phyloP scores from a whole-genome alignment of 306 rosid genomes.

The Prunus mongolica region DNA sequence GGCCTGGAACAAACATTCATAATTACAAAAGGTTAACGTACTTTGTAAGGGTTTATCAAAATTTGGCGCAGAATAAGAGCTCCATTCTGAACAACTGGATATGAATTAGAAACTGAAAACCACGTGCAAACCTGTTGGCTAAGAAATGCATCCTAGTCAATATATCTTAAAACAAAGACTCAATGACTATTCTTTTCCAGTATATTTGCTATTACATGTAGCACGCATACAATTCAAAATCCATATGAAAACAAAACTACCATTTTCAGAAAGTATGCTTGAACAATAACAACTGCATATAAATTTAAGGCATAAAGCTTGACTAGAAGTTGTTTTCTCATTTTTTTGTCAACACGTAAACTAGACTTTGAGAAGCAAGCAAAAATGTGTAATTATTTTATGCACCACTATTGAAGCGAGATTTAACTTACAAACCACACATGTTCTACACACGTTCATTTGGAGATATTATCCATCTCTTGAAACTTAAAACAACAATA shows the following conservation, averaged over 20 bases:
- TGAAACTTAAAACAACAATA: background rate
- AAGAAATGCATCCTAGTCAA: background rate
- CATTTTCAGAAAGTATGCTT: background rate
- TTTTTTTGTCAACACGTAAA: background rate
- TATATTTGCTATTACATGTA: background rate
- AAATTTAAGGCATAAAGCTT: background rate
- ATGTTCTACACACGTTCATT: background rate
- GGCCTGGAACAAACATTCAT: constrained; percentile 58
- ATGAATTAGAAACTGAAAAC: background rate
- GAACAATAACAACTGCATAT: background rate
- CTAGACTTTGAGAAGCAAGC: background rate
- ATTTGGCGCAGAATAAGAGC: background rate
- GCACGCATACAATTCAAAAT: background rate
- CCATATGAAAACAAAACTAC: background rate
- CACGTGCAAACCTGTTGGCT: background rate
- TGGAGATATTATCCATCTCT: background rate
- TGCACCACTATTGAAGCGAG: background rate
- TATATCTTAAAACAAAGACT: background rate
- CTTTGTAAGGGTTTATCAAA: constrained; percentile 3
- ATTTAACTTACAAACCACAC: background rate
- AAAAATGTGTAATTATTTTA: background rate
- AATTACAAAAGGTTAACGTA: constrained; percentile 13
- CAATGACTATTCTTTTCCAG: background rate
- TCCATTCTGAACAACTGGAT: background rate
- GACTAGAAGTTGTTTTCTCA: background rate